Conservation (phyloP, 2,329 filamentous ascomycete species). For the Penicillium sp. region DNA sequence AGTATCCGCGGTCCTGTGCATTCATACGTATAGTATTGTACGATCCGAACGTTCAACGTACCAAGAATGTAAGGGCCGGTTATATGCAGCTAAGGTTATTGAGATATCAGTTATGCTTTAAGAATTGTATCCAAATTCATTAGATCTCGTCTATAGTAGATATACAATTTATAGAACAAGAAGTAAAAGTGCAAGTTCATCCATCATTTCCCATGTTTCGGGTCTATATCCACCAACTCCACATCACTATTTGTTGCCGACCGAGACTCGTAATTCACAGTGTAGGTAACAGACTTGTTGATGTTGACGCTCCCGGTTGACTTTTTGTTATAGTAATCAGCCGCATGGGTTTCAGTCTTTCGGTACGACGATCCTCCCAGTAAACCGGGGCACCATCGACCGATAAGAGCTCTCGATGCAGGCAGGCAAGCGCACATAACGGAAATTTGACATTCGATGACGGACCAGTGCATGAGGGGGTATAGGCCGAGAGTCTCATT, state of each 20-base stretch:
- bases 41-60: too few species aligned
- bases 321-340: slow-evolving; percentile 1
- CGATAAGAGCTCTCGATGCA: slow-evolving; percentile 23
- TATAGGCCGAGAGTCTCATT: slow-evolving; percentile 23
- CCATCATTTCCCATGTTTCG: background rate
- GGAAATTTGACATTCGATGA: slow-evolving; percentile 28
- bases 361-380: background rate
- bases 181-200: background rate
- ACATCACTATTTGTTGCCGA: slow-evolving; percentile 15
- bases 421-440: slow-evolving; percentile 28
- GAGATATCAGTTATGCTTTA: background rate
- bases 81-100: background rate
- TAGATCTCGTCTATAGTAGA: too few species aligned
- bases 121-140: background rate
- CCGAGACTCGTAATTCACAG: slow-evolving; percentile 21
- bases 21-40: too few species aligned
- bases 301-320: slow-evolving; percentile 15
- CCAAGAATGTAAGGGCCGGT: too few species aligned
- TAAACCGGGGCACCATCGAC: slow-evolving; percentile 18
- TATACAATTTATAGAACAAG: background rate
- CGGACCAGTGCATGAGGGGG: slow-evolving; percentile 29
- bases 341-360: slow-evolving; percentile 10
- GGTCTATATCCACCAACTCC: slow-evolving; percentile 17
- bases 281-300: slow-evolving; percentile 25
- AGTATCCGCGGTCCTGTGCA: too few species aligned